Percentiles rank a stretch among this genome's conserved stretches.
Evolutionary conservation across 2,329 filamentous ascomycete genomes (phyloP).

Genomic region (Claviceps sp.): DNA sequence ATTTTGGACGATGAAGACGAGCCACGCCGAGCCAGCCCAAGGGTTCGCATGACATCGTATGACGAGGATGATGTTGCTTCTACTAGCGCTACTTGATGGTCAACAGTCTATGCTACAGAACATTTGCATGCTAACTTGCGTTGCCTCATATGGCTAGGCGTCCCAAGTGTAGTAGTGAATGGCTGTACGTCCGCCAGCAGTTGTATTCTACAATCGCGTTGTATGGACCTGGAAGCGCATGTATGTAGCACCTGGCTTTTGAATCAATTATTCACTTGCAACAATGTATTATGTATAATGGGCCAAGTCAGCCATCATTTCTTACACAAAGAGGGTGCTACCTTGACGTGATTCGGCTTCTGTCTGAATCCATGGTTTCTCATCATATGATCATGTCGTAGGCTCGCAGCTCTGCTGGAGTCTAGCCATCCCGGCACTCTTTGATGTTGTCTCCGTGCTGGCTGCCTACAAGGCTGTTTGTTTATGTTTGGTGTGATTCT

Average conservation of each 20-base stretch:
- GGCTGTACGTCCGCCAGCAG: not conserved
- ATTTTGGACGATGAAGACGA: constrained; percentile 35
- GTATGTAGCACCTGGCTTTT: not conserved
- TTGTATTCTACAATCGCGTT: not conserved
- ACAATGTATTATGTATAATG: too few relatives aligned
- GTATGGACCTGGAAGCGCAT: not conserved
- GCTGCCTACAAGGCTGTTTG: too few relatives aligned
- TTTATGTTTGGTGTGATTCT: too few relatives aligned
- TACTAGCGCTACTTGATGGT: not conserved
- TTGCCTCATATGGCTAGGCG: not conserved
- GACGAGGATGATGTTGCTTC: constrained; percentile 1
- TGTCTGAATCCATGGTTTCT: too few relatives aligned
- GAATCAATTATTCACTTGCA: not conserved
- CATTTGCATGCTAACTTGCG: not conserved
- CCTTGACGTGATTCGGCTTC: too few relatives aligned
- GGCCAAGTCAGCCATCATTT: too few relatives aligned
- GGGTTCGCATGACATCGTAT: constrained; percentile 12
- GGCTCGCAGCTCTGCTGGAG: too few relatives aligned
- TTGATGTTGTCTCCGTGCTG: too few relatives aligned
- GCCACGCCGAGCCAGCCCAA: constrained; percentile 19
- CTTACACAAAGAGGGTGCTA: too few relatives aligned
- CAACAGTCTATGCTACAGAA: not conserved
- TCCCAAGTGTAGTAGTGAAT: not conserved
- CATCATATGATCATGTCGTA: too few relatives aligned
- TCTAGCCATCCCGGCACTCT: too few relatives aligned